phyloP scores from a whole-genome alignment of 2,329 filamentous ascomycete species.

The Cryphonectria nitschkei region DNA sequence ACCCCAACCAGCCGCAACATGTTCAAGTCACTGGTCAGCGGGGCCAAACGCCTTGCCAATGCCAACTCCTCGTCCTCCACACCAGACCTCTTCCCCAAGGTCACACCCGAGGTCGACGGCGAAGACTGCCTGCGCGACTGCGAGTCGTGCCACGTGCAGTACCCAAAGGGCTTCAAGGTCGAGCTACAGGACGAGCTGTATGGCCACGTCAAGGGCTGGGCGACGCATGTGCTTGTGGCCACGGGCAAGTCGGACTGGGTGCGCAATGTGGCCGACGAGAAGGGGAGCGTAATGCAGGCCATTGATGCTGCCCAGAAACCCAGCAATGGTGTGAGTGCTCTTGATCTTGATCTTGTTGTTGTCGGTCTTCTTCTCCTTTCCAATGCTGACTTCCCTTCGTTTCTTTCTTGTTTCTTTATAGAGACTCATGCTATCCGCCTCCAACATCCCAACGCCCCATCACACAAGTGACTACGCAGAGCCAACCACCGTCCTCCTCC shows the following conservation, averaged over 20 bases:
- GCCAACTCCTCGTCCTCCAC: conserved; percentile 36
- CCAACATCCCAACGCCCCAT: conserved; percentile 82
- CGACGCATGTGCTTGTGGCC: conserved; percentile 86
- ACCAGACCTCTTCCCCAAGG: conserved; percentile 69
- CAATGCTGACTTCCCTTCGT: background rate
- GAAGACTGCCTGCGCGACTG: conserved; percentile 91
- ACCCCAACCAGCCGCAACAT: conserved; percentile 12
- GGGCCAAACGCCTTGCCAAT: conserved; percentile 41
- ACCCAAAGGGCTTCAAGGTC: conserved; percentile 73
- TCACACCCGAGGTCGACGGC: conserved; percentile 77
- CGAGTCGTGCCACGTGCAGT: conserved; percentile 75
- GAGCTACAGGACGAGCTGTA: conserved; percentile 81
- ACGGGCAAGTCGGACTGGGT: conserved; percentile 98
- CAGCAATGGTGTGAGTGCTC: conserved; percentile 65
- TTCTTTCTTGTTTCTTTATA: conserved; percentile 39
- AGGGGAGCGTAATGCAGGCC: conserved; percentile 81
- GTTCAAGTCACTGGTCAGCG: conserved; percentile 45
- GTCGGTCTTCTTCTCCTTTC: too few species aligned
- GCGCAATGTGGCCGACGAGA: conserved; percentile 84
- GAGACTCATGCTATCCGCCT: conserved; percentile 89
- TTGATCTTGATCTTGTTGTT: conserved; percentile 38
- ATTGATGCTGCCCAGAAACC: conserved; percentile 63
- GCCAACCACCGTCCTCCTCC: conserved; percentile 79
- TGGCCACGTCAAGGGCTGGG: conserved; percentile 84
- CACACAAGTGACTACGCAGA: conserved; percentile 64